Conservation (phyloP, 2,329 filamentous ascomycete genomes). For the Fusarium euwallaceae region DNA sequence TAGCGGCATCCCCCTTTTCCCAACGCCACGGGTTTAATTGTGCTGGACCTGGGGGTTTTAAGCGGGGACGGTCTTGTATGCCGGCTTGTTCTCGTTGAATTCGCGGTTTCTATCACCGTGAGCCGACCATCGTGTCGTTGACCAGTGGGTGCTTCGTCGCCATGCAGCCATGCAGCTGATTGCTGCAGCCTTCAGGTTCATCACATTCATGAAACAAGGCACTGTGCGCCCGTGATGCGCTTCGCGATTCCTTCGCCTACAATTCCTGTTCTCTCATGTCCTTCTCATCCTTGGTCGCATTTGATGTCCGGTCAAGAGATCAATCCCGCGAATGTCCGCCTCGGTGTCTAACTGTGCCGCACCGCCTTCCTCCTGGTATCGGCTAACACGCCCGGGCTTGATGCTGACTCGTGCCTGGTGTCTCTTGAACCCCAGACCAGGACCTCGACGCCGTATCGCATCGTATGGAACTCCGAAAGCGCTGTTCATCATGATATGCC, state of each 20-base stretch:
- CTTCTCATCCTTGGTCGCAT: neutral
- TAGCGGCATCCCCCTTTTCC: slow-evolving; percentile 44
- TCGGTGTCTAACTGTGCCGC: neutral
- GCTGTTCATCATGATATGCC: neutral
- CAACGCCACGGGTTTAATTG: slow-evolving; percentile 35
- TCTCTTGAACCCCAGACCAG: neutral
- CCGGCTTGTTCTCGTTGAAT: slow-evolving; percentile 18
- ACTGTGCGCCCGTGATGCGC: neutral
- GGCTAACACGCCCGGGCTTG: neutral
- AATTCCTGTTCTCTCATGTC: neutral
- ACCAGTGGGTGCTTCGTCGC: slow-evolving; percentile 9
- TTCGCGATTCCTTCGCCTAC: neutral
- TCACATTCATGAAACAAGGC: neutral
- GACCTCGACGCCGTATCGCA: neutral
- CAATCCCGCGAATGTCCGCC: neutral
- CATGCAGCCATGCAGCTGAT: slow-evolving; percentile 12
- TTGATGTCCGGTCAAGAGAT: neutral
- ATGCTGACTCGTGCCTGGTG: slow-evolving; percentile 3
- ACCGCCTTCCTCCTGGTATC: neutral
- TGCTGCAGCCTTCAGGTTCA: slow-evolving; percentile 8
- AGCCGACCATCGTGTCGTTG: slow-evolving; percentile 5
- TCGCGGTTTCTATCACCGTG: neutral
- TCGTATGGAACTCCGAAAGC: slow-evolving; percentile 9
- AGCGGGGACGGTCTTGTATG: slow-evolving; percentile 28
- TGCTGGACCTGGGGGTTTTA: slow-evolving; percentile 30